Evolutionary conservation across 208 protist species (phyloP).

Genomic region (Crithidia sp.): DNA sequence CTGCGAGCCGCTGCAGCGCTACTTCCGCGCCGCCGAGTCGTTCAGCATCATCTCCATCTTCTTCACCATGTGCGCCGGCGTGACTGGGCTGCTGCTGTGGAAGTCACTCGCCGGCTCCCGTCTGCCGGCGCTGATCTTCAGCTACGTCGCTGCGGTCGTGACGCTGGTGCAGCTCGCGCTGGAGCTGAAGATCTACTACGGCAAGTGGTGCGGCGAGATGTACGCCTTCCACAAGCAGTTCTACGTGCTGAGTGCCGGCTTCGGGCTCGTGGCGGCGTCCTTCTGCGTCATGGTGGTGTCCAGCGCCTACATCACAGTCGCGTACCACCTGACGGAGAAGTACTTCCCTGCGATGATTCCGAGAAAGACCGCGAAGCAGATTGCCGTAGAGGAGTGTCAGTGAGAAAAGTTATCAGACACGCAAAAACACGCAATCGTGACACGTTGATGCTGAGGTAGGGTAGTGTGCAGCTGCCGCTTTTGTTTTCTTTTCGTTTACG

Average conservation of each 20-base stretch:
- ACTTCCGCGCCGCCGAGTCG: slow-evolving; percentile 55
- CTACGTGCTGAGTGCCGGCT: slow-evolving; percentile 66
- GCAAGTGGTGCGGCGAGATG: slow-evolving; percentile 54
- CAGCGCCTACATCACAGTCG: slow-evolving; percentile 39
- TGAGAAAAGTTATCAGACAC: slow-evolving; percentile 4
- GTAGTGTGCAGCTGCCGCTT: neutral
- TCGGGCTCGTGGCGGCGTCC: slow-evolving; percentile 50
- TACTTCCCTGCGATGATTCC: slow-evolving; percentile 59
- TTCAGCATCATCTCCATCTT: slow-evolving; percentile 64
- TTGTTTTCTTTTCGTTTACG: neutral
- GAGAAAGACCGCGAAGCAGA: slow-evolving; percentile 47
- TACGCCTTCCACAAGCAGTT: slow-evolving; percentile 59
- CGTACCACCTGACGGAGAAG: slow-evolving; percentile 43
- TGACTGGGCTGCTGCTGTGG: slow-evolving; percentile 56
- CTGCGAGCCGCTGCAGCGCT: slow-evolving; percentile 36
- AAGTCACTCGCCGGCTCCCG: slow-evolving; percentile 48
- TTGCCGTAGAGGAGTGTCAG: slow-evolving; percentile 44
- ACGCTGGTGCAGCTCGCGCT: slow-evolving; percentile 57
- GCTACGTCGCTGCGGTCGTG: slow-evolving; percentile 40
- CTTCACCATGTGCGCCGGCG: slow-evolving; percentile 37
- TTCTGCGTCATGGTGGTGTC: slow-evolving; percentile 56
- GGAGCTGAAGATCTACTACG: slow-evolving; percentile 71
- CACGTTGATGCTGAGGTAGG: neutral
- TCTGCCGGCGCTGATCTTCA: slow-evolving; percentile 51
- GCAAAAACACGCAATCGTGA: neutral